Percentiles rank a stretch among this genome's conserved stretches.
Conservation (phyloP, 139 green algal genomes). For the Trebouxia sp. region DNA sequence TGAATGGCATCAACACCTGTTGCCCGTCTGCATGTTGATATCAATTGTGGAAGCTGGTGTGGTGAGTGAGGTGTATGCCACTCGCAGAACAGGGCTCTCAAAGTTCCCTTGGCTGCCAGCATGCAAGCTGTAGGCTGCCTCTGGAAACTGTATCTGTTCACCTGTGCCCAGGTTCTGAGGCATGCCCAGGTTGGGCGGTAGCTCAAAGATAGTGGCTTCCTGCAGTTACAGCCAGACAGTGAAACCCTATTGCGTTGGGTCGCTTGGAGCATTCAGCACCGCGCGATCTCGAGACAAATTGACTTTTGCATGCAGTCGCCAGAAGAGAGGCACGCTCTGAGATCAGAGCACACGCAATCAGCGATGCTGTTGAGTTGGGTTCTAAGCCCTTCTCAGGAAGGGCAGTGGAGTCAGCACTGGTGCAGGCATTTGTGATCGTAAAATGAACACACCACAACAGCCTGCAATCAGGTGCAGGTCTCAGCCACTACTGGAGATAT, state of each 20-base stretch:
- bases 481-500: no score
- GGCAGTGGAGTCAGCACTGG: no score
- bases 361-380: no score
- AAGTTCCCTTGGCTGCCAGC: not conserved
- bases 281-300: no score
- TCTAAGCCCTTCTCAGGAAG: no score
- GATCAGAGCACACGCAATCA: no score
- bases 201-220: constrained; percentile 45
- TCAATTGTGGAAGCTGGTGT: constrained; percentile 80
- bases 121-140: constrained; percentile 59
- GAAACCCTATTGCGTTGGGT: no score
- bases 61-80: constrained; percentile 79
- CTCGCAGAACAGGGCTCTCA: constrained; percentile 68
- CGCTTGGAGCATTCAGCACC: no score
- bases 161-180: constrained; percentile 48
- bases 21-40: constrained; percentile 71
- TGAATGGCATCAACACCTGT: not conserved
- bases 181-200: constrained; percentile 42
- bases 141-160: constrained; percentile 65
- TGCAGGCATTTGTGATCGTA: no score
- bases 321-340: no score
- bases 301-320: not conserved
- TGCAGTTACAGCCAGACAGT: not conserved
- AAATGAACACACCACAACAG: no score
- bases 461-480: no score